Base-by-base conservation (phyloP, 176 grass and related monocot species). In the Cenchrus purpureus region DNA sequence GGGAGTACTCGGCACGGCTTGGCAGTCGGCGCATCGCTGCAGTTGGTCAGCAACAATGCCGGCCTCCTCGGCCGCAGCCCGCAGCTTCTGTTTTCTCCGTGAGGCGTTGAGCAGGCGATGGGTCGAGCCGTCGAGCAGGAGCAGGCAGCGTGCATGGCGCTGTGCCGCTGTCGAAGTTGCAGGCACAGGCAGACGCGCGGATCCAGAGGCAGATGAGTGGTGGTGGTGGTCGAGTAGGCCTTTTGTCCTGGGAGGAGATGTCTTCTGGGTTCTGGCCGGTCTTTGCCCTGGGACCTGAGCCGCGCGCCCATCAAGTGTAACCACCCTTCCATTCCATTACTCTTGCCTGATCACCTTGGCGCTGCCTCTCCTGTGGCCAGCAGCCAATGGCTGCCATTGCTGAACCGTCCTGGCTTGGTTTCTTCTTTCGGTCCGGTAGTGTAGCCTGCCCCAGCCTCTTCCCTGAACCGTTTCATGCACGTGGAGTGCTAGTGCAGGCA, bases 71-170 rank as follows among this genome's bases (percentile, higher is more conserved):
- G 57, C 79, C 57, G 79, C 49, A 28, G 51, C 68, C 57, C 45
- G 78, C 62, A 54, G 71, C 83, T 64, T n/a, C n/a, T n/a, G n/a
- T n/a, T n/a, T n/a, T n/a, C n/a, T 79, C 84, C 79, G 57, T 86
- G 70, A 44, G 59, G 13, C 48, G 4, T 40, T 65, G 34, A 77
- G 56, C 76, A 13, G 29, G 46, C 46, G 29, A 54, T 70, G 44
- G n/a, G n/a, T n/a, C 34, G 17, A 10, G 46, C 9, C 3, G 12
- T 1, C 8, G 10, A 49, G 48, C 8, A 52, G 50, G 48, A 67
- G 11, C 6, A 58, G 2, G 72, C 31, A 20, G 19, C 32, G 68
- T 64, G 69, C 89, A 79, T 50, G 68, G 66, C 60, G 7, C 52
- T 77, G 57, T 44, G 49, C n/a, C 58, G 3, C 12, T 83, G 58